Conservation (phyloP, 2,329 filamentous ascomycete species). For the Cladosporium oxysporum region DNA sequence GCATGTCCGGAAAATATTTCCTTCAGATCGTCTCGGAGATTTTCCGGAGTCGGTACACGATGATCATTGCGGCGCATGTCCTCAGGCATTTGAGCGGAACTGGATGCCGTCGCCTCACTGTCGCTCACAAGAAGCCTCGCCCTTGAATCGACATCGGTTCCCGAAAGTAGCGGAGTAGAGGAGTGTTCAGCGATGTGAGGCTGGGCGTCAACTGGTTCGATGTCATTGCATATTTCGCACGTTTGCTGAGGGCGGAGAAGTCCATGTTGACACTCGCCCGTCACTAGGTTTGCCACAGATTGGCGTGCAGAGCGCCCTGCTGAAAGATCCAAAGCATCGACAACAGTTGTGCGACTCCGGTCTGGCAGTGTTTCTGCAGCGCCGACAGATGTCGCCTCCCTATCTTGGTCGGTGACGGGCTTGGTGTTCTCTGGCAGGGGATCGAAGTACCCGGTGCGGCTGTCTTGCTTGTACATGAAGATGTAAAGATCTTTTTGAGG, state of each 20-base stretch:
- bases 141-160: neutral
- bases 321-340: neutral
- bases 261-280: neutral
- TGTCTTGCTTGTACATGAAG: conserved; percentile 3
- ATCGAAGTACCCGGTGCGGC: neutral
- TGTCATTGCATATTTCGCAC: neutral
- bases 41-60: neutral
- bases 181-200: neutral
- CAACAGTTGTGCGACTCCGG: neutral
- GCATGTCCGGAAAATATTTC: neutral
- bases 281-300: neutral
- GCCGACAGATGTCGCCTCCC: neutral
- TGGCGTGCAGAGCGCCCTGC: neutral
- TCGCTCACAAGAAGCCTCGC: neutral
- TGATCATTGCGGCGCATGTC: neutral
- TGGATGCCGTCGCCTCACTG: neutral
- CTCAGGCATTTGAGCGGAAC: neutral
- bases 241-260: neutral
- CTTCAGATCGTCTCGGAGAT: neutral
- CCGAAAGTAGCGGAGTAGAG: neutral
- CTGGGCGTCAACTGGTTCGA: neutral
- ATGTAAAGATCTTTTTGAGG: neutral
- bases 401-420: neutral
- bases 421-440: neutral
- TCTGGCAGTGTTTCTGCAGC: neutral